Conservation (phyloP, 305 asterid species). For the Striga hermonthica region DNA sequence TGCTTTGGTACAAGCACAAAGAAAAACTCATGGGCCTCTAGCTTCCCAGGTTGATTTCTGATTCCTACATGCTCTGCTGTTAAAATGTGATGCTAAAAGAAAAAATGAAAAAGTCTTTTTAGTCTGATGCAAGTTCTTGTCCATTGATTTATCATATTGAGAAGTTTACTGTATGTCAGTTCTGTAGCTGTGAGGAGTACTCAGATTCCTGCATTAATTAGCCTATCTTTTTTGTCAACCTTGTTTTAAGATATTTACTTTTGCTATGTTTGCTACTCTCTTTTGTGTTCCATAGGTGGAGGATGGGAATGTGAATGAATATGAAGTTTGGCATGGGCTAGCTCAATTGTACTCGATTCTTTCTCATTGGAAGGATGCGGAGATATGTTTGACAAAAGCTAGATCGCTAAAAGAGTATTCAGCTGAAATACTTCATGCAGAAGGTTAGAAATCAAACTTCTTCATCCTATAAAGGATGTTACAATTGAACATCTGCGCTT, state of each 20-base stretch:
- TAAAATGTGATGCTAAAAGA: constrained; percentile 14
- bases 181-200: constrained; percentile 7
- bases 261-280: constrained; percentile 24
- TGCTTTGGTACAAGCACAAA: constrained; percentile 91
- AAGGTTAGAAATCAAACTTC: constrained; percentile 52
- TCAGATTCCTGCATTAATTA: constrained; percentile 4
- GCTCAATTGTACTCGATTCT: constrained; percentile 91
- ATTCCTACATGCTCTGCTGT: constrained; percentile 19
- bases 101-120: neutral
- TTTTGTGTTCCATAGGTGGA: constrained; percentile 50
- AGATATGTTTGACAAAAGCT: constrained; percentile 85
- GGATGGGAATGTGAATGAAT: constrained; percentile 73
- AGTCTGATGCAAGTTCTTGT: neutral
- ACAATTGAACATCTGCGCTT: neutral
- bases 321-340: constrained; percentile 94
- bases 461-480: neutral
- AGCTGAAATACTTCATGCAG: constrained; percentile 71
- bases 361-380: constrained; percentile 90
- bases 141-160: constrained; percentile 5
- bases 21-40: constrained; percentile 66
- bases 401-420: constrained; percentile 67
- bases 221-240: constrained; percentile 21
- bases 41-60: constrained; percentile 57
- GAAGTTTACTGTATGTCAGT: constrained; percentile 5
- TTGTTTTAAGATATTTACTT: constrained; percentile 12